Evolutionary conservation across 805 yeast genomes (phyloP), one percentile per base, ranked within the genome.

Genomic region (Saturnispora dispora): DNA sequence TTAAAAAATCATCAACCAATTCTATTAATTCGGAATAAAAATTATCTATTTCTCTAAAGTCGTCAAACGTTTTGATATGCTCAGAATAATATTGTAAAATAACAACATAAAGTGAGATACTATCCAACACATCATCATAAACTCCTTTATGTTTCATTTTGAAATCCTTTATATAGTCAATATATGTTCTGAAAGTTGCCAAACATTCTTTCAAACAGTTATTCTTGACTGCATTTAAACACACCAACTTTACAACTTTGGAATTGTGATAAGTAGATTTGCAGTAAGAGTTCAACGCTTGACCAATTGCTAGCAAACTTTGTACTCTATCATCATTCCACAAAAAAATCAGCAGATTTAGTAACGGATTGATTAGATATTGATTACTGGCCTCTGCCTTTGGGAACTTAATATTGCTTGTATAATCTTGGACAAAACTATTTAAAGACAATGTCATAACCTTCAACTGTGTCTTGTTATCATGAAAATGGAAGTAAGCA

Each of bases 231-330:
- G 68, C 58, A 42, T 61, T 17, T 45, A 61, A 5, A 63, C 68
- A 54, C 67, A 67, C 56, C 52, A 62, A 58, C 66, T 70, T 52
- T 71, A 73, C 53, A 63, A 60, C 54, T 58, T 67, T 41, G 64
- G 61, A 41, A 70, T 66, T 75, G 57, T 77, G 82, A 52, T 76
- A 78, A 0, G 81, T 75, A 46, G 67, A 71, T 15, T 65, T 59
- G 47, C 75, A 64, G 1, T 75, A 71, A 4, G 55, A 49, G 10
- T 64, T 63, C 17, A 67, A 62, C 55, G 63, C 63, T 5, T 46
- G 53, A 10, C 56, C 53, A 60, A 68, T 59, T 2, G 63, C 55
- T 2, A 61, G 22, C 9, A 55, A 44, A 2, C 50, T 49, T 8
- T 47, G 51, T n/a, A 48, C 22, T 18, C 17, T 17, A 1, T 36